Conservation (phyloP, 441 rosid genomes). For the Euphorbia celastroides region DNA sequence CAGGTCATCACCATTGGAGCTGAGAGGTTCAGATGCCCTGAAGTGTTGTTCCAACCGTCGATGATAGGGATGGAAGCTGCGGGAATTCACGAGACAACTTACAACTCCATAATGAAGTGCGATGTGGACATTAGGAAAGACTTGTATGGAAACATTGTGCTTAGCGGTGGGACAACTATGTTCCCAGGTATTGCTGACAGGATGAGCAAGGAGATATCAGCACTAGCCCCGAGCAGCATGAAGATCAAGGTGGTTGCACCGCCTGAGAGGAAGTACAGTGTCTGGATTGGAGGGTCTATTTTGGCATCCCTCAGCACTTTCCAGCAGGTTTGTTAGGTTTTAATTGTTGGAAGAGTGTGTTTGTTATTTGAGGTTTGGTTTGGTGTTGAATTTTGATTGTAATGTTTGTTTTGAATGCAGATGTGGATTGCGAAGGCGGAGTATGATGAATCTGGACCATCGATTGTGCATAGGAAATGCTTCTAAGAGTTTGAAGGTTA, state of each 20-base stretch:
- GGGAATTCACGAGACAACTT: background rate
- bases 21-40: too few species aligned
- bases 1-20: too few species aligned
- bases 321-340: constrained; percentile 57
- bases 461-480: constrained; percentile 92
- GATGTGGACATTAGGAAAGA: constrained; percentile 77
- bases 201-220: constrained; percentile 77
- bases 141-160: constrained; percentile 65
- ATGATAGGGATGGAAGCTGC: constrained; percentile 3
- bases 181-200: constrained; percentile 72
- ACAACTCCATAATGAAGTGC: constrained; percentile 14
- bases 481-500: too few species aligned
- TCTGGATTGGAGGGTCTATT: too few species aligned
- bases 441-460: too few species aligned
- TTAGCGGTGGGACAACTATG: constrained; percentile 77
- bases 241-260: too few species aligned
- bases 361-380: background rate
- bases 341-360: background rate
- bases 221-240: too few species aligned
- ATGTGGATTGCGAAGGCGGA: constrained; percentile 98
- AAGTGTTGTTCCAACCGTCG: background rate
- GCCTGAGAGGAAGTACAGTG: constrained; percentile 9
- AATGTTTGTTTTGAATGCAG: constrained; percentile 33
- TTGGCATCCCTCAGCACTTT: too few species aligned
- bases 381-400: background rate